A percentile compares a stretch with the other conserved stretches of the same genome.
These are phyloP conservation scores for Marsdenia floribunda DNA, from an alignment of 257 asterid species.

Conservation along the genomic window DNA sequence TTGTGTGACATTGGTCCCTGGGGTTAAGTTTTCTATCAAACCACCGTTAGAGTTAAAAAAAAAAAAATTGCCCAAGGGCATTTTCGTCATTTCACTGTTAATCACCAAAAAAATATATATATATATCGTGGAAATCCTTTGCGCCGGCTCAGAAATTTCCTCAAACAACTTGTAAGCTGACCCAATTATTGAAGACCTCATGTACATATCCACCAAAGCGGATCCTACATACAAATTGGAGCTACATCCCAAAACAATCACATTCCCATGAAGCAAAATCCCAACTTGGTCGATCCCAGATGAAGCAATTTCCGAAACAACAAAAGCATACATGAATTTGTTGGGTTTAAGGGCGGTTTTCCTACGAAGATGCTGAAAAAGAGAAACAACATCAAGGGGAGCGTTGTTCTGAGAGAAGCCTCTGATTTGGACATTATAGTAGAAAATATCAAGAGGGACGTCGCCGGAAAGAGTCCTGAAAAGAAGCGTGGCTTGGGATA, in stretches of 20 bases:
- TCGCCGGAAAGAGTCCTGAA: too few species aligned
- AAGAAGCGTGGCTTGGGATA: too few species aligned
- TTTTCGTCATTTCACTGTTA: too few species aligned
- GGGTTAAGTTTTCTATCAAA: too few species aligned
- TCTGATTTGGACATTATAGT: too few species aligned
- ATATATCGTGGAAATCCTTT: too few species aligned
- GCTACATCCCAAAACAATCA: constrained; percentile 52
- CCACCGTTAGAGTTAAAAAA: too few species aligned
- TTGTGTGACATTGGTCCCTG: too few species aligned
- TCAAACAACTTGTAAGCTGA: constrained; percentile 71
- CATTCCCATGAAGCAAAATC: constrained; percentile 71
- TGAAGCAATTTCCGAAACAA: constrained; percentile 50
- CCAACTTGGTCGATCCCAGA: constrained; percentile 32
- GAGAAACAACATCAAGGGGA: constrained; percentile 44
- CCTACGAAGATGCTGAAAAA: constrained; percentile 39
- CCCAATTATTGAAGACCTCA: constrained; percentile 35
- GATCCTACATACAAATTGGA: constrained; percentile 84
- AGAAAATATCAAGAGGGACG: too few species aligned
- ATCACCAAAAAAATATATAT: constrained; percentile 57
- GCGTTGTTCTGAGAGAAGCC: constrained; percentile 31
- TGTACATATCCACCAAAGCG: constrained; percentile 59
- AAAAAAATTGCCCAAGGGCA: too few species aligned
- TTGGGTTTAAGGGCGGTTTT: constrained; percentile 49
- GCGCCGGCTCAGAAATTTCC: constrained; percentile 52
- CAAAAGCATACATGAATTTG: constrained; percentile 58